Percentiles rank a stretch among this genome's conserved stretches.
phyloP scores from a whole-genome alignment of 1,284 basidiomycete genomes.

The Cryptococcus jaspeensis region DNA sequence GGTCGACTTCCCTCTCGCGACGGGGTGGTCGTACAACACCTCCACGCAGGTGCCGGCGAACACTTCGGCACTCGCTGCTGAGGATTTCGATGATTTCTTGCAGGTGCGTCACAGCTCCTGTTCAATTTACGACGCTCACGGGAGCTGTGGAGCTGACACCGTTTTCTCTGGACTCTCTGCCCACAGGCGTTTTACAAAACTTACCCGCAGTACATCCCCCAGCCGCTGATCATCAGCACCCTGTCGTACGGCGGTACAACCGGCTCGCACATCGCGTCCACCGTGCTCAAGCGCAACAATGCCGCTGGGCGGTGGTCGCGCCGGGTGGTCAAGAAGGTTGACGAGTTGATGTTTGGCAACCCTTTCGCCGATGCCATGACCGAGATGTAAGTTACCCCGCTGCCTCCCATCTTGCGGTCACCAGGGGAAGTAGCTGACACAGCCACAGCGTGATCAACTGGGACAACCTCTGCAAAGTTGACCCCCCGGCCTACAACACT shows the following conservation, averaged over 20 bases:
- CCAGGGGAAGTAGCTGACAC: too few species aligned
- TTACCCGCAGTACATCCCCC: slow-evolving; percentile 2
- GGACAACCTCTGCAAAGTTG: too few species aligned
- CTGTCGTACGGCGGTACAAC: slow-evolving; percentile 21
- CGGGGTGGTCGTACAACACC: slow-evolving; percentile 16
- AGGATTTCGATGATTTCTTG: slow-evolving; percentile 18
- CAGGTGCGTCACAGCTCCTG: slow-evolving; percentile 3
- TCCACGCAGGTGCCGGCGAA: slow-evolving; percentile 3
- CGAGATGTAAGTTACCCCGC: slow-evolving; percentile 4
- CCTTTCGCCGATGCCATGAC: slow-evolving; percentile 15
- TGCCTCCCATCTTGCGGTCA: too few species aligned
- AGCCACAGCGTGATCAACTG: too few species aligned
- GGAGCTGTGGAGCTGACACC: too few species aligned
- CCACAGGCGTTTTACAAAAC: background rate
- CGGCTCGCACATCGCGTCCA: slow-evolving; percentile 9
- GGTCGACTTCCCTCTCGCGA: slow-evolving; percentile 13
- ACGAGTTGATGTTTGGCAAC: slow-evolving; percentile 17
- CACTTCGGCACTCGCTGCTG: slow-evolving; percentile 11
- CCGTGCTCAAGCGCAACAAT: slow-evolving; percentile 7
- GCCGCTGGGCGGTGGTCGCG: background rate
- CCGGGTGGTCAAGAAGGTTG: slow-evolving; percentile 14
- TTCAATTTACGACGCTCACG: too few species aligned
- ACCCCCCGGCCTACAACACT: too few species aligned
- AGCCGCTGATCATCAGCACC: slow-evolving; percentile 14
- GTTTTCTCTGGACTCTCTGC: background rate